Conservation (phyloP, 352 stramenopile species). For the Pythium insidiosum region DNA sequence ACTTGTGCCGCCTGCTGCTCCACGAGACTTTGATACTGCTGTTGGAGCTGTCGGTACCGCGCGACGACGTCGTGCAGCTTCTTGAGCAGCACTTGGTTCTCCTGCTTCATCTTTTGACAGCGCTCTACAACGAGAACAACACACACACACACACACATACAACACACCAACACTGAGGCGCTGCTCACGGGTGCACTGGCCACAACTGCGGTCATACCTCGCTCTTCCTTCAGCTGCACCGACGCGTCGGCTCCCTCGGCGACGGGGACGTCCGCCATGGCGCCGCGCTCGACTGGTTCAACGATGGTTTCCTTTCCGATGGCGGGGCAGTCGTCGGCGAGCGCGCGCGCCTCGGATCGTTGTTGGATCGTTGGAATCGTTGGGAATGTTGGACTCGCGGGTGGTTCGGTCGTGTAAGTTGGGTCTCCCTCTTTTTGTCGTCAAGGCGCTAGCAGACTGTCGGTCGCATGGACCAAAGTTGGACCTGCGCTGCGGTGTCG, state of each 20-base stretch:
- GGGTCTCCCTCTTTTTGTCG: too few relatives aligned
- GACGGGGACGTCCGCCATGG: constrained; percentile 11
- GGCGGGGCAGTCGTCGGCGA: too few relatives aligned
- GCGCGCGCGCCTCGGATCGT: too few relatives aligned
- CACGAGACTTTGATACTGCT: constrained; percentile 33
- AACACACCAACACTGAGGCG: constrained; percentile 2
- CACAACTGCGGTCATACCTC: background rate
- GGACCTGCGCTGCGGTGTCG: too few relatives aligned
- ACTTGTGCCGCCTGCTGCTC: constrained; percentile 14
- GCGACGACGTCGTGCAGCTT: constrained; percentile 49
- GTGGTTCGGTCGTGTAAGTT: too few relatives aligned
- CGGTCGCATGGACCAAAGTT: too few relatives aligned
- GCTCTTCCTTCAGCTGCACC: constrained; percentile 14
- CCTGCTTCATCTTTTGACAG: constrained; percentile 33
- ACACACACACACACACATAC: background rate
- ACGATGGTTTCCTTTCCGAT: too few relatives aligned
- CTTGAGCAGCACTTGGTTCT: constrained; percentile 46
- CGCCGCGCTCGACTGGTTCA: background rate
- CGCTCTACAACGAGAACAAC: constrained; percentile 4
- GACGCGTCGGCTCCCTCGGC: background rate
- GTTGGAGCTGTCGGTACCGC: constrained; percentile 41
- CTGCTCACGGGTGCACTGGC: too few relatives aligned
- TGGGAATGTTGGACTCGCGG: too few relatives aligned
- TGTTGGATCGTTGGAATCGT: too few relatives aligned
- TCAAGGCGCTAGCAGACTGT: too few relatives aligned